Evolutionary conservation across 176 grass and related monocot species (phyloP).

Genomic region (Musa troglodytarum): DNA sequence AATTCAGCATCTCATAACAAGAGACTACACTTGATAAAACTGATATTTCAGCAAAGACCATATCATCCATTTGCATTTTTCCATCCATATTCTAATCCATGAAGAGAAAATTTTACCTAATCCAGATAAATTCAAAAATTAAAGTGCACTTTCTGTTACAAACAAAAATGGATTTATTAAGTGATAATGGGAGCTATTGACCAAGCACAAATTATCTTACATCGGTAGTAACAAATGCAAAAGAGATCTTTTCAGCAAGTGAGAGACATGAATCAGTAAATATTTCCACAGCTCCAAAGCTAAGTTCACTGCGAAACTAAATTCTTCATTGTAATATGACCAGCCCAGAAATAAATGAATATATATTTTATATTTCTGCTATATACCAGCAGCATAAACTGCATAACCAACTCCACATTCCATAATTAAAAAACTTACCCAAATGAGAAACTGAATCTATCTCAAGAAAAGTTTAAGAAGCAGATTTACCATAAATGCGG

Average conservation of each 20-base stretch:
- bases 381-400: background rate
- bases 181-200: too few species aligned
- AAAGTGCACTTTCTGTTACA: too few species aligned
- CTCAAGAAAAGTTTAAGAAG: background rate
- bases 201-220: background rate
- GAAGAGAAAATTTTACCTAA: too few species aligned
- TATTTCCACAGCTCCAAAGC: background rate
- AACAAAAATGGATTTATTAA: too few species aligned
- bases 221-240: background rate
- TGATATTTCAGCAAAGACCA: too few species aligned
- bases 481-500: slow-evolving; percentile 73
- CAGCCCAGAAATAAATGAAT: background rate
- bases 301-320: background rate
- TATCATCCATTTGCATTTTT: too few species aligned
- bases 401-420: background rate
- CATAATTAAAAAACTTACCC: background rate
- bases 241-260: background rate
- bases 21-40: too few species aligned
- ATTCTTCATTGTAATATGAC: background rate
- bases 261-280: background rate
- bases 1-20: too few species aligned
- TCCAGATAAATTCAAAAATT: too few species aligned
- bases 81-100: too few species aligned
- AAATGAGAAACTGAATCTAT: background rate
- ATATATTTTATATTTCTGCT: too few species aligned